phyloP scores from a whole-genome alignment of 768 basidiomycete genomes.

The Mrakia blollopis region DNA sequence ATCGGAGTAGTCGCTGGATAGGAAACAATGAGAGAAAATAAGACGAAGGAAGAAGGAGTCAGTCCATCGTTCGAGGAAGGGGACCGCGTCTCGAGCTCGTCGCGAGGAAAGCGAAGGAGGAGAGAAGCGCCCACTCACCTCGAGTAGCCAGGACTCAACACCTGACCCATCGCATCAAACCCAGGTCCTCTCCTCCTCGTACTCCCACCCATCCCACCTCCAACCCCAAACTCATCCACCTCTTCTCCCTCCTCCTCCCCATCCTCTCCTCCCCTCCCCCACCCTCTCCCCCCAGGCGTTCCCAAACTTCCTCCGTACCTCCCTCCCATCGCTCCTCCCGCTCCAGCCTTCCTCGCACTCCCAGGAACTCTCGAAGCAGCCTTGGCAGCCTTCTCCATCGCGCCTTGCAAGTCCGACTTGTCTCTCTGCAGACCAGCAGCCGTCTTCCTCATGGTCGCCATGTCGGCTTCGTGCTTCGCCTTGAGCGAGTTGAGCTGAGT shows the following conservation, averaged over 20 bases:
- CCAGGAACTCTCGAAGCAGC: constrained; percentile 6
- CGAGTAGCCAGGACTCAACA: constrained; percentile 37
- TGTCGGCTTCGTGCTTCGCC: constrained; percentile 87
- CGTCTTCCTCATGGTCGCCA: constrained; percentile 82
- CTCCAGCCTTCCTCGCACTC: constrained; percentile 27
- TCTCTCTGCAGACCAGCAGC: constrained; percentile 84
- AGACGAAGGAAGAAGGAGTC: neutral
- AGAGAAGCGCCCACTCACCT: neutral
- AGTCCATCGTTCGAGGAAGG: too few species aligned
- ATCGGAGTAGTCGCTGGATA: constrained; percentile 42
- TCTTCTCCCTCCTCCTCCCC: constrained; percentile 43
- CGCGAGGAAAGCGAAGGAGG: too few species aligned
- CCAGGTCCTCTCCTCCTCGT: constrained; percentile 42
- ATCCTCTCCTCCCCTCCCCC: constrained; percentile 27
- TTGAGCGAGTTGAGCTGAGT: constrained; percentile 65
- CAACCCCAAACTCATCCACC: constrained; percentile 45
- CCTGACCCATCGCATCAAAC: constrained; percentile 42
- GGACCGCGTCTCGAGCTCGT: too few species aligned
- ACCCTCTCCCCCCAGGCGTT: constrained; percentile 25
- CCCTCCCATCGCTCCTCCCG: constrained; percentile 9
- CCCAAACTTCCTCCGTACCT: neutral
- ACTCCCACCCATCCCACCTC: constrained; percentile 38
- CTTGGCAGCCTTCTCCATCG: constrained; percentile 65
- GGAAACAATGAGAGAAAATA: constrained; percentile 20
- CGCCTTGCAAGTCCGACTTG: constrained; percentile 81